phyloP scores from a whole-genome alignment of 164 flowering plant species.

The Pachysandra terminalis region DNA sequence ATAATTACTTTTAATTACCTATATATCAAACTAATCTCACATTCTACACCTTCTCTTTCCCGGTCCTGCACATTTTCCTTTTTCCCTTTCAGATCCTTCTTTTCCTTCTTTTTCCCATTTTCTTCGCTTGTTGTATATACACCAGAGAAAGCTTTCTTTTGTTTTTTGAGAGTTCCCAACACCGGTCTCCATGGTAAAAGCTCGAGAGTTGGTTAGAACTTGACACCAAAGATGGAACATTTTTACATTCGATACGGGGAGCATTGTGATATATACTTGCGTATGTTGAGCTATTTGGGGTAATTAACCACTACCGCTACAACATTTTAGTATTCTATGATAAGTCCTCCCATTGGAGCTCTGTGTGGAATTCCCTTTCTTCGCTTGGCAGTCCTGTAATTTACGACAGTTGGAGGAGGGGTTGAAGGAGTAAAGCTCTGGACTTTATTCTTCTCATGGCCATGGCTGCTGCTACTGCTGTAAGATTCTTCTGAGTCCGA shows the following conservation, averaged over 20 bases:
- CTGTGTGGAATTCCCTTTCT: conserved; percentile 96
- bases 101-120: not conserved
- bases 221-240: not conserved
- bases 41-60: not conserved
- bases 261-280: conserved; percentile 15
- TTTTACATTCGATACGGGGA: not conserved
- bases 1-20: conserved; percentile 12
- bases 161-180: conserved; percentile 2
- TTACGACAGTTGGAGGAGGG: conserved; percentile 68
- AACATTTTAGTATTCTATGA: conserved; percentile 51
- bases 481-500: conserved; percentile 69
- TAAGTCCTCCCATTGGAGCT: conserved; percentile 74
- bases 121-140: conserved; percentile 15
- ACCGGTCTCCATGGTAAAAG: conserved; percentile 18
- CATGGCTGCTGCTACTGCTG: conserved; percentile 47
- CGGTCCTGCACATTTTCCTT: not conserved
- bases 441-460: conserved; percentile 29
- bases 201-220: conserved; percentile 9
- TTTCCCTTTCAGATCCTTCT: not conserved
- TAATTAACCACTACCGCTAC: conserved; percentile 9
- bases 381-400: conserved; percentile 66
- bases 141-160: not conserved
- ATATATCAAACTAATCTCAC: not conserved
- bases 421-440: conserved; percentile 82
- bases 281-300: conserved; percentile 8